Base-by-base conservation (phyloP, 163 green algal genomes). In the Chloromonas sp. region DNA sequence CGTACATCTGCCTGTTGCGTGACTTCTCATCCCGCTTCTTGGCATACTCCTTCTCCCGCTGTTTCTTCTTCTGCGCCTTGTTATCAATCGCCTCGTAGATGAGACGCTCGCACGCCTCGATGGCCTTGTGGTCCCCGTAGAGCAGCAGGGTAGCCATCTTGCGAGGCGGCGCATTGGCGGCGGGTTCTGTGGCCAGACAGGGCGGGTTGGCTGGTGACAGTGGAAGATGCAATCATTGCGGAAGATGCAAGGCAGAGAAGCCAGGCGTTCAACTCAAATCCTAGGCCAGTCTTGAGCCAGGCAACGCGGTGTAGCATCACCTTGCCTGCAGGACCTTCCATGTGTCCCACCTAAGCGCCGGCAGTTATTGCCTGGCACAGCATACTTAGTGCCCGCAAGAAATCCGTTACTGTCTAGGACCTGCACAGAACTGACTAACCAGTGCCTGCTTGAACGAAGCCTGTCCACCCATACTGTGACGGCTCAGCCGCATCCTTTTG, bases 11-110 rank as follows among this genome's bases (percentile, higher is more conserved):
- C 70, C 95, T 89, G 81, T 92, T 87, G 2, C 91, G 85, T 0
- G 81, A 82, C 90, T 94, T 92, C 86, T 92, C 85, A 36, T 95
- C 95, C 71, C 91, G 89, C 90, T 98, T 98, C 70, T 90, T 92
- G 61, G 97, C 95, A 85, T 98, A 98, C 89, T 97, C 89, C 90
- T 95, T 95, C 57, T 93, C 84, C 60, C 95, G 91, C 90, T 98
- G 95, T 92, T 97, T 96, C n/a, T 82, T 15, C 88, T 98, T 98
- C 87, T 98, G 95, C 86, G 96, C 94, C 87, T 89, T 93, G 87
- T 98, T 98, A 8, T 96, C 93, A 0, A 97, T 88, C 1, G 94
- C 94, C 82, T 98, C 87, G 77, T 85, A 82, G 62, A 98, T 97
- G 91, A 98, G 93, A 0, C 86, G 88, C 71, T 92, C 84, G 0